A percentile compares a stretch with the other conserved stretches of the same genome.
These are phyloP conservation scores for Taxillus chinensis DNA, from an alignment of 164 flowering plant species.

Conservation along the genomic window DNA sequence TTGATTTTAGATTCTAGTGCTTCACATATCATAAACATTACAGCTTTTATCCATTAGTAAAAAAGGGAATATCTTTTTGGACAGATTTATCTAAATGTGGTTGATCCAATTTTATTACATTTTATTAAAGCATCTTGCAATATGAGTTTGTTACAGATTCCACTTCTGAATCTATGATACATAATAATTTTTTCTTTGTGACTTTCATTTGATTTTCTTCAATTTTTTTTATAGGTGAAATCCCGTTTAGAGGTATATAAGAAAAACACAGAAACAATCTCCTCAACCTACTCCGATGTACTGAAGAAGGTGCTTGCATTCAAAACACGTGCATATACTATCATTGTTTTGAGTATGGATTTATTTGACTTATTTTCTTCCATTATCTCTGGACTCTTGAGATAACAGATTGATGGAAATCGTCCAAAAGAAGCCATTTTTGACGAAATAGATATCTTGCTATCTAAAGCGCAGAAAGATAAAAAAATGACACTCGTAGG, in stretches of 20 bases:
- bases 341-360: background rate
- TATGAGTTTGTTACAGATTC: too few species aligned
- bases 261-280: constrained; percentile 48
- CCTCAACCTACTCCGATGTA: constrained; percentile 40
- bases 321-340: background rate
- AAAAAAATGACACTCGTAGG: constrained; percentile 29
- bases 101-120: too few species aligned
- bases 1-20: too few species aligned
- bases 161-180: too few species aligned
- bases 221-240: constrained; percentile 38
- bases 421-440: constrained; percentile 62
- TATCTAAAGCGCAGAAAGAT: constrained; percentile 38
- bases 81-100: too few species aligned
- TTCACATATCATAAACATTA: too few species aligned
- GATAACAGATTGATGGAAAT: constrained; percentile 68
- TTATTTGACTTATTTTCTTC: constrained; percentile 2
- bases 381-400: constrained; percentile 1
- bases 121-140: too few species aligned
- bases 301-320: constrained; percentile 35
- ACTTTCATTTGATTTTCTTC: background rate
- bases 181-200: too few species aligned
- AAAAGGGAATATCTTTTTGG: too few species aligned
- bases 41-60: too few species aligned
- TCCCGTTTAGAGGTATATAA: constrained; percentile 57
- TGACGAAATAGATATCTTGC: constrained; percentile 43